Evolutionary conservation across 2,329 filamentous ascomycete genomes (phyloP).

Genomic region (Fusarium sp.): DNA sequence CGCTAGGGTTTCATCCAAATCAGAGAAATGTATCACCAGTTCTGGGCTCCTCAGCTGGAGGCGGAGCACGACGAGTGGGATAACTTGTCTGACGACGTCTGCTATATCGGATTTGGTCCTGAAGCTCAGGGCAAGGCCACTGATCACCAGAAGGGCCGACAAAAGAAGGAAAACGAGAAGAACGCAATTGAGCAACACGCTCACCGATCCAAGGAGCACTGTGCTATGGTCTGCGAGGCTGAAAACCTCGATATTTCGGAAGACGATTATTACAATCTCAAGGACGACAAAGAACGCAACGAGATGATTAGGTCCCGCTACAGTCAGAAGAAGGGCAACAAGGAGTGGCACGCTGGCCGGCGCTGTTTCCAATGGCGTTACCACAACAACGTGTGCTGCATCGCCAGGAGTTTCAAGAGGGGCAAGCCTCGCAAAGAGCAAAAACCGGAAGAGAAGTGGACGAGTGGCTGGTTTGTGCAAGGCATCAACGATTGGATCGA

Average conservation of each 20-base stretch:
- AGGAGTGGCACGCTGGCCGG: slow-evolving; percentile 46
- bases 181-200: slow-evolving; percentile 56
- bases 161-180: slow-evolving; percentile 54
- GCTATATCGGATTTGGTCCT: slow-evolving; percentile 55
- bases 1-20: slow-evolving; percentile 56
- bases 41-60: slow-evolving; percentile 58
- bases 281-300: slow-evolving; percentile 43
- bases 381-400: slow-evolving; percentile 57
- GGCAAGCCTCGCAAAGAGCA: slow-evolving; percentile 51
- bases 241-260: slow-evolving; percentile 51
- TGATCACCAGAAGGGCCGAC: slow-evolving; percentile 46
- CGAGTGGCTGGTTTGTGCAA: slow-evolving; percentile 59
- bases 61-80: slow-evolving; percentile 61
- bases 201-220: slow-evolving; percentile 58
- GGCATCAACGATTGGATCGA: slow-evolving; percentile 61
- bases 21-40: slow-evolving; percentile 60
- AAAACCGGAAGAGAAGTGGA: slow-evolving; percentile 49
- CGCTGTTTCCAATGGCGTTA: slow-evolving; percentile 61
- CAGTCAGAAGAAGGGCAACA: slow-evolving; percentile 36
- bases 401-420: slow-evolving; percentile 56
- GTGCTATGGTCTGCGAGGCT: slow-evolving; percentile 60
- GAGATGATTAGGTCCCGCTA: slow-evolving; percentile 44
- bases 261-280: slow-evolving; percentile 47
- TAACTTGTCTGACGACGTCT: slow-evolving; percentile 61
- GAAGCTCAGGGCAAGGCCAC: slow-evolving; percentile 49